Percentiles rank a stretch among this genome's conserved stretches.
These are phyloP conservation scores for Afroboletus lepidellus DNA, from an alignment of 1,284 basidiomycete species.

Conservation along the genomic window DNA sequence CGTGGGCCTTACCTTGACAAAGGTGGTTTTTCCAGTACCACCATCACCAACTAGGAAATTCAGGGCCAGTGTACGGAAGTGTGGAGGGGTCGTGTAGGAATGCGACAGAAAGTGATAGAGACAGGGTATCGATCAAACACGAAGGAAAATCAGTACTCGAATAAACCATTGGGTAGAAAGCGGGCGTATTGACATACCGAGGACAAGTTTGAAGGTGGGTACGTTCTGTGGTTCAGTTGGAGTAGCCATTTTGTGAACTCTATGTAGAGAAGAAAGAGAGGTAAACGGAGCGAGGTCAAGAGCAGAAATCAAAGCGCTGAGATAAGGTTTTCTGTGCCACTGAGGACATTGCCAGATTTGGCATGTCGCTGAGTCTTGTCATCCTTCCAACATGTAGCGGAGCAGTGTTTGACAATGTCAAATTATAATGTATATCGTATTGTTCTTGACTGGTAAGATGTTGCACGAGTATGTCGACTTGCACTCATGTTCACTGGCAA, in stretches of 20 bases:
- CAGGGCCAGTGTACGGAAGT: conserved; percentile 19
- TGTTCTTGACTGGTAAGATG: no score
- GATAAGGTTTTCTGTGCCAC: conserved; percentile 38
- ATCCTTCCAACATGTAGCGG: no score
- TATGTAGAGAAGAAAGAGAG: conserved; percentile 22
- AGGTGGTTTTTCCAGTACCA: conserved; percentile 97
- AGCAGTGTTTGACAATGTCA: neutral
- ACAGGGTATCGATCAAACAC: conserved; percentile 27
- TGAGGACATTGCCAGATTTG: conserved; percentile 26
- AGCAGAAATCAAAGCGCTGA: conserved; percentile 37
- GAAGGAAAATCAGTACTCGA: conserved; percentile 29
- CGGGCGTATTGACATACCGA: conserved; percentile 58
- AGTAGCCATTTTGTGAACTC: conserved; percentile 43
- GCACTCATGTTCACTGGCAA: no score
- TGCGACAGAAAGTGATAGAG: conserved; percentile 27
- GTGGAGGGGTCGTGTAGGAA: conserved; percentile 17
- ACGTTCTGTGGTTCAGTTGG: conserved; percentile 40
- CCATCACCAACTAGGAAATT: conserved; percentile 84
- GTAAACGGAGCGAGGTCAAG: conserved; percentile 26
- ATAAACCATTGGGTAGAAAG: conserved; percentile 8
- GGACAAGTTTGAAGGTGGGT: conserved; percentile 98
- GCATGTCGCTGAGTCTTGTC: conserved; percentile 13
- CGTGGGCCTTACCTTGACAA: conserved; percentile 77
- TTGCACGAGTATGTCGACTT: no score
- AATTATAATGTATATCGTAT: no score